A percentile compares a stretch with the other conserved stretches of the same genome.
phyloP scores from a whole-genome alignment of 2,329 filamentous ascomycete species.

The Hymenoscyphus albidus region DNA sequence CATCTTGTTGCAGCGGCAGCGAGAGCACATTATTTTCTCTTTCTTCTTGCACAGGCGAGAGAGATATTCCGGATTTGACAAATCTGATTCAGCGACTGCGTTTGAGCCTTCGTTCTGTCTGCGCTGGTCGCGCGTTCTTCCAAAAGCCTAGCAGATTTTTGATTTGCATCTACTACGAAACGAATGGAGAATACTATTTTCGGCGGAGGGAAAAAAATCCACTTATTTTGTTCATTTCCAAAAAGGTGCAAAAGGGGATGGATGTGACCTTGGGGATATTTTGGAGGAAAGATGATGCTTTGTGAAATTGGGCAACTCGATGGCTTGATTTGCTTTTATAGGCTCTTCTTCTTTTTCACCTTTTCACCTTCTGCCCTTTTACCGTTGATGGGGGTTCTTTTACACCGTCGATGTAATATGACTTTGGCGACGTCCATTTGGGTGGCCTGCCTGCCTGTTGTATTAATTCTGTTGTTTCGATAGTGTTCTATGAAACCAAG shows the following conservation, averaged over 20 bases:
- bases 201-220: neutral
- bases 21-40: conserved; percentile 2
- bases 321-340: neutral
- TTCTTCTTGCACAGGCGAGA: neutral
- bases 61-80: neutral
- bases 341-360: neutral
- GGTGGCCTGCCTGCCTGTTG: neutral
- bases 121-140: conserved; percentile 2
- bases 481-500: neutral
- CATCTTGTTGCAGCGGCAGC: conserved; percentile 3
- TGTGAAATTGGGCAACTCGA: neutral
- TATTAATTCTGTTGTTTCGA: conserved; percentile 1
- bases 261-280: neutral
- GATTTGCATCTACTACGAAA: neutral
- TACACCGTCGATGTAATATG: neutral
- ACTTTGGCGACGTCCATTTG: neutral
- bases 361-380: neutral
- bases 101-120: neutral
- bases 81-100: conserved; percentile 2
- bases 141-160: neutral
- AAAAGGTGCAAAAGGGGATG: neutral
- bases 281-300: neutral
- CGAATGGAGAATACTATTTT: neutral
- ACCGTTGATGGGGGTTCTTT: neutral
- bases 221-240: neutral